These are phyloP conservation scores for Dillenia suffruticosa DNA, from an alignment of 164 flowering plant species.

Conservation along the genomic window DNA sequence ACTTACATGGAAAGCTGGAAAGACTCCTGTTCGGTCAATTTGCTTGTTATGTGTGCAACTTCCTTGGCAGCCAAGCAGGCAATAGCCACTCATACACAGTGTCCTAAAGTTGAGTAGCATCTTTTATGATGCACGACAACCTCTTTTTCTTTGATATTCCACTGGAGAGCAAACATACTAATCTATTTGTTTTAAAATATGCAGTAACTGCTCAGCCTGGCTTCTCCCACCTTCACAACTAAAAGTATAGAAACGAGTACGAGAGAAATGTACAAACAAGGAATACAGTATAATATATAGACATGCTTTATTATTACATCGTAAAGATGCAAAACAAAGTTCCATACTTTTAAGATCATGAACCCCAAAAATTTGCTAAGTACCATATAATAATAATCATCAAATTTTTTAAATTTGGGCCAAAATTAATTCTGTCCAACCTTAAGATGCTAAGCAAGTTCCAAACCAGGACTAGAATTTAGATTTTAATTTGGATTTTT, in stretches of 20 bases:
- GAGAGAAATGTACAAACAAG: too few species aligned
- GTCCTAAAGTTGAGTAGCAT: slow-evolving; percentile 77
- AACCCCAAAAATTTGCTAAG: too few species aligned
- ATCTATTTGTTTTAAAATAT: slow-evolving; percentile 84
- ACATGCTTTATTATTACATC: too few species aligned
- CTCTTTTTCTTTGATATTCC: slow-evolving; percentile 89
- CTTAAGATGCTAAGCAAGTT: too few species aligned
- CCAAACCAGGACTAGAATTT: too few species aligned
- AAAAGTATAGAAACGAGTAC: neutral
- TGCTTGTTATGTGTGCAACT: slow-evolving; percentile 66
- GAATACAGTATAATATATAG: too few species aligned
- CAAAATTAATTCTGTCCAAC: too few species aligned
- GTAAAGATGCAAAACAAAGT: too few species aligned
- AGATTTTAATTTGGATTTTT: too few species aligned
- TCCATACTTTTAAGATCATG: too few species aligned
- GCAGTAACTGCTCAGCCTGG: slow-evolving; percentile 82
- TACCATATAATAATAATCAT: too few species aligned
- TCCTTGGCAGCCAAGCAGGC: slow-evolving; percentile 78
- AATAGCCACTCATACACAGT: slow-evolving; percentile 74
- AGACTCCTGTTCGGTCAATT: slow-evolving; percentile 50
- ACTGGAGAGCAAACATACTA: slow-evolving; percentile 72
- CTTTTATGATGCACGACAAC: slow-evolving; percentile 80
- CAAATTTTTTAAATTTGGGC: too few species aligned
- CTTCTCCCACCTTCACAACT: slow-evolving; percentile 99
- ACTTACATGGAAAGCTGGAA: slow-evolving; percentile 69